These are phyloP conservation scores for Leishmania martiniquensis DNA, from an alignment of 208 protist genomes.

Conservation along the genomic window DNA sequence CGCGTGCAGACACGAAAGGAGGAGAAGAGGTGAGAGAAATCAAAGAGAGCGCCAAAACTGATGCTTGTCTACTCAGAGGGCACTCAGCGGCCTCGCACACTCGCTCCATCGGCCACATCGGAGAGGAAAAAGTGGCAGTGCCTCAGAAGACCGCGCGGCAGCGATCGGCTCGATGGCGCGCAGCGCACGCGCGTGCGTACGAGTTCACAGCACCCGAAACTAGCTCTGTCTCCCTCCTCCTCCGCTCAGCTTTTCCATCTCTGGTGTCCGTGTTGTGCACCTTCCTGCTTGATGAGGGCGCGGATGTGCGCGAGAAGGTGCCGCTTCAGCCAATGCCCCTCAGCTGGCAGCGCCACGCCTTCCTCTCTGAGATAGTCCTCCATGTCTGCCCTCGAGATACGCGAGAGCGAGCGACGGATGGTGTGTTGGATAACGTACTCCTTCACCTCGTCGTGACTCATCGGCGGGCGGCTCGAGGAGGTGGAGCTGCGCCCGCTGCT, in stretches of 20 bases:
- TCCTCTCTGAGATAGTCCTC: constrained; percentile 41
- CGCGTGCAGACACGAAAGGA: background rate
- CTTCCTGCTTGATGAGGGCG: constrained; percentile 30
- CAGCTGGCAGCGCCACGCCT: constrained; percentile 25
- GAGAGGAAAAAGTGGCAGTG: background rate
- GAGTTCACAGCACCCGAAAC: background rate
- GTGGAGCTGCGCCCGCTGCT: constrained; percentile 13
- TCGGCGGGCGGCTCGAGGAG: constrained; percentile 1
- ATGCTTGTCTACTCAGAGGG: background rate
- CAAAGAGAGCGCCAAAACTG: too few relatives aligned
- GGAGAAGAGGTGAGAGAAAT: background rate
- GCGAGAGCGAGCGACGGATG: constrained; percentile 39
- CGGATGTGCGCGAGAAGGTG: constrained; percentile 60
- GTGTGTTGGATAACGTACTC: constrained; percentile 53
- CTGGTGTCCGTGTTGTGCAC: background rate
- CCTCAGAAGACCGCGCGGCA: background rate
- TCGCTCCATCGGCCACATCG: background rate
- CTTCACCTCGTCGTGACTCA: constrained; percentile 48
- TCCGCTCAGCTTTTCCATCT: background rate
- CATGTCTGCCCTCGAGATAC: constrained; percentile 42
- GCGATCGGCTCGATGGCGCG: background rate
- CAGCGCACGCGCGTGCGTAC: background rate
- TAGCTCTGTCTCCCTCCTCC: background rate
- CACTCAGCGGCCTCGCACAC: background rate
- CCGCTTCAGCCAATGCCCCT: constrained; percentile 49